Conservation (phyloP, 306 rosid genomes). For the Potentilla sterilis region DNA sequence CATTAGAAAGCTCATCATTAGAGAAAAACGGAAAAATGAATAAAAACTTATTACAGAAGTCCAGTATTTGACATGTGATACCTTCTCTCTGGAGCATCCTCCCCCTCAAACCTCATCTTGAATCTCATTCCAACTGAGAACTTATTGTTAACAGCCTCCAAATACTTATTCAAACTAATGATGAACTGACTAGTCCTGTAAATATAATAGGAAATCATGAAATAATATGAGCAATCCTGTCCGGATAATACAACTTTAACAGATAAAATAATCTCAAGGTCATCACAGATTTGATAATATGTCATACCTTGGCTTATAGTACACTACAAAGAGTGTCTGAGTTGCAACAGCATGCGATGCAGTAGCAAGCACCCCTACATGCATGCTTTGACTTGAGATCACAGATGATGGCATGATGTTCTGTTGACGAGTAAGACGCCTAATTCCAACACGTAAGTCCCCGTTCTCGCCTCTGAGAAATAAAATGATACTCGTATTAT, state of each 20-base stretch:
- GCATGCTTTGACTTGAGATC: slow-evolving; percentile 95
- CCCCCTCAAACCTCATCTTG: slow-evolving; percentile 88
- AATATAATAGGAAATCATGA: slow-evolving; percentile 22
- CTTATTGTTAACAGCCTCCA: slow-evolving; percentile 57
- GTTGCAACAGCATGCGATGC: slow-evolving; percentile 92
- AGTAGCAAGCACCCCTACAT: slow-evolving; percentile 92
- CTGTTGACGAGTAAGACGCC: slow-evolving; percentile 78
- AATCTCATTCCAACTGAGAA: slow-evolving; percentile 72
- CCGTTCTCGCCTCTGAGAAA: slow-evolving; percentile 64
- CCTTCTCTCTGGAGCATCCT: slow-evolving; percentile 91
- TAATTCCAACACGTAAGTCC: slow-evolving; percentile 84
- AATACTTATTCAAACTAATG: slow-evolving; percentile 59
- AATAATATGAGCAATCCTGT: slow-evolving; percentile 11
- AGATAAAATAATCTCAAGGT: neutral
- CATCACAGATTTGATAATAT: slow-evolving; percentile 10
- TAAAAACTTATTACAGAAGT: neutral
- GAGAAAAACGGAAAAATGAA: neutral
- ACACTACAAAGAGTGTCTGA: slow-evolving; percentile 71
- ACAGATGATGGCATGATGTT: slow-evolving; percentile 89
- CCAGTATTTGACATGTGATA: slow-evolving; percentile 25
- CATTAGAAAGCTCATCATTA: slow-evolving; percentile 14
- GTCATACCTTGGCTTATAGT: slow-evolving; percentile 82
- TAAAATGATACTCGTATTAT: neutral
- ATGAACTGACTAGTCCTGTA: slow-evolving; percentile 82
- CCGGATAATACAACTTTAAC: neutral